A percentile compares a stretch with the other conserved stretches of the same genome.
Conservation (phyloP, 2,329 filamentous ascomycete species). For the Fusarium tanahbumbuense region DNA sequence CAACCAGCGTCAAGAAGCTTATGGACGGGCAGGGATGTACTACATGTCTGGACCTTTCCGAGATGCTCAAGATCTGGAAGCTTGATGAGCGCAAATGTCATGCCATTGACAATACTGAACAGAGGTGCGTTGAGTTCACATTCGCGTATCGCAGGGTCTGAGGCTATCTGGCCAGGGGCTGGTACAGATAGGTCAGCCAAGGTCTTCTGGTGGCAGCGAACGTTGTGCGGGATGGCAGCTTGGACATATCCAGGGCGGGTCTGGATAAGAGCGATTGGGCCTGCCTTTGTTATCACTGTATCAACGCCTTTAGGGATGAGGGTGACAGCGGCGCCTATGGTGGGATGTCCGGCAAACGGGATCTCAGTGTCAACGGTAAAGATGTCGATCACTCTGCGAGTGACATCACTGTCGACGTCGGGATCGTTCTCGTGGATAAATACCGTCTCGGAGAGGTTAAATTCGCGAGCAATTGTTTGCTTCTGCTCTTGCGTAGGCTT, state of each 20-base stretch:
- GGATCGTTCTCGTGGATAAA: slow-evolving; percentile 64
- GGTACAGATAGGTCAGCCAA: slow-evolving; percentile 50
- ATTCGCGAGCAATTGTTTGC: slow-evolving; percentile 69
- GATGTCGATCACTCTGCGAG: slow-evolving; percentile 64
- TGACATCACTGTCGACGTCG: slow-evolving; percentile 47
- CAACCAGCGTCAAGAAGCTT: slow-evolving; percentile 66
- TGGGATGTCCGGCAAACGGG: slow-evolving; percentile 72
- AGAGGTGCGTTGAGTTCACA: slow-evolving; percentile 59
- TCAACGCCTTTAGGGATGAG: slow-evolving; percentile 56
- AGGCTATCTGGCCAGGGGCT: slow-evolving; percentile 45
- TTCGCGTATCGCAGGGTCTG: slow-evolving; percentile 46
- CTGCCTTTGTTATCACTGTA: slow-evolving; percentile 66
- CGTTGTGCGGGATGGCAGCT: slow-evolving; percentile 74
- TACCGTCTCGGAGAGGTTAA: slow-evolving; percentile 73
- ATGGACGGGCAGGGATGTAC: slow-evolving; percentile 49
- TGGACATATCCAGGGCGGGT: slow-evolving; percentile 60
- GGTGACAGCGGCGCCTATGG: slow-evolving; percentile 66
- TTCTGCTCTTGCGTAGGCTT: slow-evolving; percentile 64
- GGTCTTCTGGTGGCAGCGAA: slow-evolving; percentile 67
- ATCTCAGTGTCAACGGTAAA: slow-evolving; percentile 67
- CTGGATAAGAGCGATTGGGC: slow-evolving; percentile 61
- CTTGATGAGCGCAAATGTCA: slow-evolving; percentile 76
- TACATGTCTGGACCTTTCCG: slow-evolving; percentile 51
- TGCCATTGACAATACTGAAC: slow-evolving; percentile 76
- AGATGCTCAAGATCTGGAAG: slow-evolving; percentile 71